Conservation (phyloP, 345 rosid species). For the Moringa oleifera region DNA sequence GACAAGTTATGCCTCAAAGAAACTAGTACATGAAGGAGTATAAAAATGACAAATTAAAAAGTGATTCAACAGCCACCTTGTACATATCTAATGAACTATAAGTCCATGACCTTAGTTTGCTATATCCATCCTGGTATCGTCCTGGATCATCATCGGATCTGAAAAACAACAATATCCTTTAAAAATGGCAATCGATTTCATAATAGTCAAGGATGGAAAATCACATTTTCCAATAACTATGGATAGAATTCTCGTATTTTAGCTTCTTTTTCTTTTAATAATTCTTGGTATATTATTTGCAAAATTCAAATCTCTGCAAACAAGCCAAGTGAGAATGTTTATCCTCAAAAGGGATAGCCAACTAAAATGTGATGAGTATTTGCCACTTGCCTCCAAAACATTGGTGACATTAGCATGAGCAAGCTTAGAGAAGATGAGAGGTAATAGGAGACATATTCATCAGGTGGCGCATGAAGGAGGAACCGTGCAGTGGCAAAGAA, state of each 20-base stretch:
- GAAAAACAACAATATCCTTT: conserved; percentile 8
- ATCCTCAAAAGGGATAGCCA: no score
- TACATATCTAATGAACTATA: conserved; percentile 78
- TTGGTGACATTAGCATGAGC: no score
- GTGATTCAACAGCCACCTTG: conserved; percentile 40
- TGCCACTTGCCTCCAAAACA: no score
- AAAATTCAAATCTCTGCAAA: background rate
- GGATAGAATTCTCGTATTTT: no score
- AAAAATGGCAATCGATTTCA: conserved; percentile 1
- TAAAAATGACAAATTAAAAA: background rate
- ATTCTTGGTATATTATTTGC: background rate
- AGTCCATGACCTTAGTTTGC: conserved; percentile 83
- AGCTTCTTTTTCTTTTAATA: no score
- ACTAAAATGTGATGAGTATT: no score
- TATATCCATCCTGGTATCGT: conserved; percentile 63
- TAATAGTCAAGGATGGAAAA: background rate
- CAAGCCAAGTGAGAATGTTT: background rate
- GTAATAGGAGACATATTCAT: no score
- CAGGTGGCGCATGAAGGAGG: no score
- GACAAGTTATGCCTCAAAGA: conserved; percentile 1
- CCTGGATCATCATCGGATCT: conserved; percentile 67
- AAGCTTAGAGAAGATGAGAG: no score
- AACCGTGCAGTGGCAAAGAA: no score
- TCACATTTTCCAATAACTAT: background rate
- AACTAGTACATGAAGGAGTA: conserved; percentile 1